Evolutionary conservation across 179 eudicot genomes (phyloP), one percentile per base, ranked within the genome.

Genomic region (Silene noctiflora): DNA sequence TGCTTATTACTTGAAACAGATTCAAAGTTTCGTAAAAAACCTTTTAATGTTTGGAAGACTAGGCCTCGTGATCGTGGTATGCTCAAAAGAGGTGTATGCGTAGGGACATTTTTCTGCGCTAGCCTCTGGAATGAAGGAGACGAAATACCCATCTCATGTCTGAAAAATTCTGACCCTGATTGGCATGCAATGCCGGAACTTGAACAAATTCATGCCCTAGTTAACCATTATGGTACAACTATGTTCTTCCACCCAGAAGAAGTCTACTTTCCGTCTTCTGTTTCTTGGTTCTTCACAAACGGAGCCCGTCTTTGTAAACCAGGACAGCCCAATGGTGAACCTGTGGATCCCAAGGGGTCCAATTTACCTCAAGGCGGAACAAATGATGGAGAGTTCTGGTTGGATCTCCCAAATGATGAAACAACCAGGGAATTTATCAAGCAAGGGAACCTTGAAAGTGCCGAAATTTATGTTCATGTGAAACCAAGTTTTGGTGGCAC

Each of bases 401-500:
- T 95, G 71, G 96, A 93, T 83, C 65, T 95, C 73, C 99, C 99
- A 1, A 58, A 29, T 55, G 93, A 85, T 69, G 83, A n/a, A n/a
- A n/a, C n/a, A n/a, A 78, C 29, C 76, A 73, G 80, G 74, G 88
- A 87, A 53, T 76, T 60, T 19, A 72, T 95, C 75, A 89, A 85
- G 75, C 84, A 69, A 16, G 98, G 98, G 31, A 83, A 90, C 51
- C 62, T 95, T 72, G 88, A 84, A 75, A 86, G 87, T 77, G 89
- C 98, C 2, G 82, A 86, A 55, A 85, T 95, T 21, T 93, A 91
- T 72, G 87, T 90, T 65, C 99, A 95, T 75, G 90, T 95, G 44
- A 95, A 95, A 80, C 97, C 98, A 7, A 92, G 94, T 63, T 79
- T 89, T 44, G 99, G 99, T 17, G 98, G 99, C 29, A 88, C 92